These are phyloP conservation scores for Beauveria australis DNA, from an alignment of 2,329 filamentous ascomycete species.

Conservation along the genomic window DNA sequence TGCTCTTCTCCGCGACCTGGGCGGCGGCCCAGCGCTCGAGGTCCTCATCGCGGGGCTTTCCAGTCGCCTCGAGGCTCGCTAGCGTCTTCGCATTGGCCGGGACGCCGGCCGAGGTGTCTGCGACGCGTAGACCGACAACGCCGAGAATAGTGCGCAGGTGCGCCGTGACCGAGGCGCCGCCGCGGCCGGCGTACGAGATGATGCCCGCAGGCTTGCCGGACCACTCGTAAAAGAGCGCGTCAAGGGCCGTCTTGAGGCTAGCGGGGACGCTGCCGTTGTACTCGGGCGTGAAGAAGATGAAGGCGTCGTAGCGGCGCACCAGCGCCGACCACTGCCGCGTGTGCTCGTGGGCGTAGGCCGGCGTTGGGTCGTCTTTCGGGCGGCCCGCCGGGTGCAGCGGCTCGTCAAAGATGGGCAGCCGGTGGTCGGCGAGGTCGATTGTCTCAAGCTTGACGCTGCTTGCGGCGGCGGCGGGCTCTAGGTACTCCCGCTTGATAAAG, in stretches of 20 bases:
- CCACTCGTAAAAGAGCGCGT: conserved; percentile 50
- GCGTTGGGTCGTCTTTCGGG: conserved; percentile 19
- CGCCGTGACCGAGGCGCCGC: conserved; percentile 20
- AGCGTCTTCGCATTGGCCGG: conserved; percentile 5
- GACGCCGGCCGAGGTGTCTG: not conserved
- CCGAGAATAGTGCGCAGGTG: conserved; percentile 4
- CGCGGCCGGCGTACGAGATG: conserved; percentile 43
- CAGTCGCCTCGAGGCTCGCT: not conserved
- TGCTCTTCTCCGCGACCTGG: not conserved
- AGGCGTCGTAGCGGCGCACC: conserved; percentile 32
- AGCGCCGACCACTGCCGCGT: conserved; percentile 32
- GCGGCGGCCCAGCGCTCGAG: conserved; percentile 3
- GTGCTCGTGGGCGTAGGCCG: conserved; percentile 28
- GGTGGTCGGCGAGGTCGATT: conserved; percentile 29
- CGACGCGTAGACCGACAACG: conserved; percentile 1
- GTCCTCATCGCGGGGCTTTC: conserved; percentile 1
- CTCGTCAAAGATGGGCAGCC: conserved; percentile 35
- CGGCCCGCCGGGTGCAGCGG: conserved; percentile 26
- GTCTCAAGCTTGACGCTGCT: conserved; percentile 17
- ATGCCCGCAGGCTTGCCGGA: conserved; percentile 42
- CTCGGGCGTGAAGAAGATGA: conserved; percentile 36
- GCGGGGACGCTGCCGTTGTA: conserved; percentile 47
- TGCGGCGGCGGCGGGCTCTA: conserved; percentile 17
- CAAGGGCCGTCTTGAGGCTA: conserved; percentile 48
- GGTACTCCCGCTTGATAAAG: conserved; percentile 20